Conservation (phyloP, 106 monocot species). For the Apostasia ramifera region DNA sequence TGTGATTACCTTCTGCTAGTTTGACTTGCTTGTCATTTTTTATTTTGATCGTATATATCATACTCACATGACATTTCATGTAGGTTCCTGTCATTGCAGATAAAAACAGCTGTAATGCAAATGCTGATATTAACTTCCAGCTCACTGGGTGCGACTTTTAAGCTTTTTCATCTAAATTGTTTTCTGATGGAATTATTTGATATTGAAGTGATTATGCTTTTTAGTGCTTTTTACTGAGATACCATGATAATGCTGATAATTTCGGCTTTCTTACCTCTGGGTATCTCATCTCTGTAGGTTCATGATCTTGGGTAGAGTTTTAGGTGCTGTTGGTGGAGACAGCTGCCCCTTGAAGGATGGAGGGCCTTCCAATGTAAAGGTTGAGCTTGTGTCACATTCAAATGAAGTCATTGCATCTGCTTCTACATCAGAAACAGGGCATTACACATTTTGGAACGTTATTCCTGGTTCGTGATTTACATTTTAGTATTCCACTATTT, state of each 20-base stretch:
- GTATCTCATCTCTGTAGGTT: slow-evolving; percentile 45
- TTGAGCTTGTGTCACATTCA: slow-evolving; percentile 59
- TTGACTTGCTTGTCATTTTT: background rate
- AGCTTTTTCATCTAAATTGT: slow-evolving; percentile 1
- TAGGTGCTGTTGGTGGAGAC: slow-evolving; percentile 84
- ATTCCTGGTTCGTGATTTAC: slow-evolving; percentile 54
- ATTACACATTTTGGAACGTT: slow-evolving; percentile 73
- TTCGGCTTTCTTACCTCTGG: slow-evolving; percentile 7
- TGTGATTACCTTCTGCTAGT: background rate
- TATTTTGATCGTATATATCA: background rate
- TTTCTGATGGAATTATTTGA: background rate
- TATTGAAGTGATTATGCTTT: background rate
- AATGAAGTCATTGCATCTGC: slow-evolving; percentile 62
- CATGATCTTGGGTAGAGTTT: slow-evolving; percentile 70
- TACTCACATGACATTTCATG: slow-evolving; percentile 1
- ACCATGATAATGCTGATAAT: background rate
- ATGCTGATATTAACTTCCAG: slow-evolving; percentile 92
- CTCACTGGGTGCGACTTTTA: slow-evolving; percentile 68
- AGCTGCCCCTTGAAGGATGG: slow-evolving; percentile 68
- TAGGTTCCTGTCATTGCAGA: slow-evolving; percentile 80
- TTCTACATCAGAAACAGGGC: slow-evolving; percentile 59
- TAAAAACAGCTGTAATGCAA: slow-evolving; percentile 81
- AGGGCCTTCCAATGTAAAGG: slow-evolving; percentile 78
- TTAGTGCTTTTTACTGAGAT: background rate
- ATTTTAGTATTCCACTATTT: background rate